Evolutionary conservation across 768 basidiomycete genomes (phyloP).

Genomic region (Trichaptum fuscoviolaceum): DNA sequence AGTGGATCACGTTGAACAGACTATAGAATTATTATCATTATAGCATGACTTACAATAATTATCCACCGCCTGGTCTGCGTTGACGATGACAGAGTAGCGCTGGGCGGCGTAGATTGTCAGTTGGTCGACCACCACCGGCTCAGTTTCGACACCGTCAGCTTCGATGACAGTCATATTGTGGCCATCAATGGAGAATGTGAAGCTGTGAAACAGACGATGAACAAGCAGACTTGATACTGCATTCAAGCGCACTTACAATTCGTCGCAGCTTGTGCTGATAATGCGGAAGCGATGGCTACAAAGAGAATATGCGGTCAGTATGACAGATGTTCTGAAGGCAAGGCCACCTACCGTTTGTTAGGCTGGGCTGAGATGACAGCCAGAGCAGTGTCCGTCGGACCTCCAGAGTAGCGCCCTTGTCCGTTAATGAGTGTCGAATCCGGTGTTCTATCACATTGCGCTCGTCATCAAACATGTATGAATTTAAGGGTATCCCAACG

Average conservation of each 20-base stretch:
- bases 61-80: slow-evolving; percentile 29
- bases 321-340: background rate
- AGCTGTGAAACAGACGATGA: slow-evolving; percentile 26
- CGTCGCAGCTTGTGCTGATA: slow-evolving; percentile 18
- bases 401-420: slow-evolving; percentile 10
- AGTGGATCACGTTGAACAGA: background rate
- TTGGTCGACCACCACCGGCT: slow-evolving; percentile 8
- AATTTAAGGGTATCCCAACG: background rate
- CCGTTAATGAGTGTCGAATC: slow-evolving; percentile 14
- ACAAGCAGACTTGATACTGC: slow-evolving; percentile 19
- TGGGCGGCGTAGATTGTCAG: slow-evolving; percentile 13
- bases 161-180: slow-evolving; percentile 9
- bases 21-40: background rate
- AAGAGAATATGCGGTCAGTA: background rate
- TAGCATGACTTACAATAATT: slow-evolving; percentile 32
- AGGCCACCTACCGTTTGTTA: slow-evolving; percentile 27
- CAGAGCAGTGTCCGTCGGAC: slow-evolving; percentile 1
- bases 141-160: slow-evolving; percentile 12
- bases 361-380: background rate
- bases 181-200: slow-evolving; percentile 4
- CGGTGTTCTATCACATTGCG: slow-evolving; percentile 7
- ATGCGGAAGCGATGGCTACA: slow-evolving; percentile 34
- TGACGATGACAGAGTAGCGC: slow-evolving; percentile 8
- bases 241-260: background rate
- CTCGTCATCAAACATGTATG: background rate